Evolutionary conservation across 768 basidiomycete genomes (phyloP), one percentile per base, ranked within the genome.

Genomic region (Lentinula edodes): DNA sequence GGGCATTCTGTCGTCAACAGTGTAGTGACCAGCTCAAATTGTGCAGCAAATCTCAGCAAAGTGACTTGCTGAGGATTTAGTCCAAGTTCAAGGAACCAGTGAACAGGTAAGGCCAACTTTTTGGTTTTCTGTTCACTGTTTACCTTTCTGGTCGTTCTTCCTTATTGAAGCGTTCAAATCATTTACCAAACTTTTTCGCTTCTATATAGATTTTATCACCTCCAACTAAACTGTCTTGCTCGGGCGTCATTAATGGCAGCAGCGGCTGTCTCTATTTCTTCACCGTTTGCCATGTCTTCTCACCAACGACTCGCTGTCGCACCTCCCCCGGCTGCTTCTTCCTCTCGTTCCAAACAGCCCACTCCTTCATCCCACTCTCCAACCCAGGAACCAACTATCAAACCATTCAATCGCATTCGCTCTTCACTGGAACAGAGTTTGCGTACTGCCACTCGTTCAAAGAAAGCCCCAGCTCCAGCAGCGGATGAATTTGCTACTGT

Each of bases 391-490:
- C 70, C 79, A 16, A 69, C 75, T 0, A 76, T 81, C 43, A 84
- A 78, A 67, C 77, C 86, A 5, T 85, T 90, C 68, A 82, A 81
- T 67, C 83, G 87, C 45, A 73, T 90, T 61, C 84, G 85, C 60
- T 83, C 87, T 2, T 83, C 87, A 5, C 72, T 91, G 23, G 88
- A 88, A 67, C 85, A 89, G 64, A 85, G 83, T 66, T 64, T 90
- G 42, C 83, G 86, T 54, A 80, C 82, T 12, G 86, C 86, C 56
- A 86, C 86, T 10, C 79, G 85, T 58, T 83, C 85, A 39, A 84
- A 76, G 74, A 71, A 69, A 20, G 80, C 80, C 65, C 52, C 72
- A 7, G 66, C 76, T 1, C 66, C 71, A 1, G 66, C 71, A 35
- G 65, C 68, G 41, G 80, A 80, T 65, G 78, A 83, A 46, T 76